These are phyloP conservation scores for Fraxinus albicans DNA, from an alignment of 305 asterid species.

Conservation along the genomic window DNA sequence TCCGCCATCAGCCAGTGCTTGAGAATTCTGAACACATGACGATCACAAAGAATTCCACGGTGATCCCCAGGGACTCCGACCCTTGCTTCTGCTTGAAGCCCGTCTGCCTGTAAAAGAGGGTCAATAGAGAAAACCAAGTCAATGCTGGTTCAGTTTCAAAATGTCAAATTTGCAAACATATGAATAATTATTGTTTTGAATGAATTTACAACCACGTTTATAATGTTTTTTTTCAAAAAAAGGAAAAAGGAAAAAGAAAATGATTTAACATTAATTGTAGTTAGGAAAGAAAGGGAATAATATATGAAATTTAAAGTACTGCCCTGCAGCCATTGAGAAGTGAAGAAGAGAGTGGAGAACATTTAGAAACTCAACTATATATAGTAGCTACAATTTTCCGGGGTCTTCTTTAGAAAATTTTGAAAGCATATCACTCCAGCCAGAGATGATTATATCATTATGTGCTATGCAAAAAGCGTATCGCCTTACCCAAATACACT, in stretches of 20 bases:
- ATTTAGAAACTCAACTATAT: background rate
- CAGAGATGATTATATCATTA: background rate
- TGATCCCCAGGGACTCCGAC: background rate
- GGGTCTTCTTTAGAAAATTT: background rate
- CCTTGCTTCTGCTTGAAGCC: conserved; percentile 85
- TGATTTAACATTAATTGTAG: background rate
- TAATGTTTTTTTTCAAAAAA: background rate
- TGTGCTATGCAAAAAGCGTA: background rate
- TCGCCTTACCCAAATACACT: background rate
- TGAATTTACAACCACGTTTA: background rate
- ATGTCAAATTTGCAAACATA: background rate
- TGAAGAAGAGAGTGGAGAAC: background rate
- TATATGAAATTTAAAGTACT: background rate
- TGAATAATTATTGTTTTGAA: background rate
- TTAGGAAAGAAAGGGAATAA: background rate
- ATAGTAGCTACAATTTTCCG: background rate
- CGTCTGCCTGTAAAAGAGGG: conserved; percentile 63
- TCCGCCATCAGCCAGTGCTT: conserved; percentile 96
- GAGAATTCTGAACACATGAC: conserved; percentile 66
- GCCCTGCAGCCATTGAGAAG: background rate
- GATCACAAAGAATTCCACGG: conserved; percentile 1
- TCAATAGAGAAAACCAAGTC: background rate
- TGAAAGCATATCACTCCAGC: background rate
- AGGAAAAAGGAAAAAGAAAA: background rate
- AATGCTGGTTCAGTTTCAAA: background rate